These are phyloP conservation scores for Eutrema japonicum DNA, from an alignment of 345 rosid species.

Conservation along the genomic window DNA sequence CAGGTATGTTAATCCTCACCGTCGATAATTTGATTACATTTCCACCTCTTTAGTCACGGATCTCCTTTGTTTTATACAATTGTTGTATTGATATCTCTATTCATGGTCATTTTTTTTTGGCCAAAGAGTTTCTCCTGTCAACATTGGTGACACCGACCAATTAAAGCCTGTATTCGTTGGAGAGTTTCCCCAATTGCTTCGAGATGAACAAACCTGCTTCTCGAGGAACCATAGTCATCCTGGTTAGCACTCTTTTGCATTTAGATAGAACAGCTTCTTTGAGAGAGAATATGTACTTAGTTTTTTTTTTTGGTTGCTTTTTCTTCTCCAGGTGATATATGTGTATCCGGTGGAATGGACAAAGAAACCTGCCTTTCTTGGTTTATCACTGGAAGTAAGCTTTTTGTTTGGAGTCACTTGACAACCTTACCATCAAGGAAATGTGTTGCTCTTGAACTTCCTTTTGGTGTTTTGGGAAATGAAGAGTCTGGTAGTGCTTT, in stretches of 20 bases:
- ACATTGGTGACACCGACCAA: constrained; percentile 55
- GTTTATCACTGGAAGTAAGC: constrained; percentile 67
- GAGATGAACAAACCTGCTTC: constrained; percentile 66
- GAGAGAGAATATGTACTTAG: constrained; percentile 28
- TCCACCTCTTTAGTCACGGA: not conserved
- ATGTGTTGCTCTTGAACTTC: constrained; percentile 67
- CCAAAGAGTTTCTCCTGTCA: constrained; percentile 59
- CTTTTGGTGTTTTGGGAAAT: constrained; percentile 48
- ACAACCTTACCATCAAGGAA: constrained; percentile 55
- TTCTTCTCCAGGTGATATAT: constrained; percentile 55
- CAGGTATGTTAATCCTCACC: constrained; percentile 50
- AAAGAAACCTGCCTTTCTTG: constrained; percentile 71
- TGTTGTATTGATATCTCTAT: constrained; percentile 21
- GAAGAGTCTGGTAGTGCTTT: constrained; percentile 42
- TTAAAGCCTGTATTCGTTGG: constrained; percentile 86
- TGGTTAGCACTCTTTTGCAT: constrained; percentile 54
- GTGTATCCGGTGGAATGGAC: constrained; percentile 83
- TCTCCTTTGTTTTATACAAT: not conserved
- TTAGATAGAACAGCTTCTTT: constrained; percentile 7
- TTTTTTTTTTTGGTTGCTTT: not conserved
- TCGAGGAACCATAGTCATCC: constrained; percentile 48
- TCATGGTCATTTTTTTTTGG: constrained; percentile 17
- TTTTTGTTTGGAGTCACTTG: constrained; percentile 79
- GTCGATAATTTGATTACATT: constrained; percentile 6
- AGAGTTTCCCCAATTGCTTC: constrained; percentile 78